Conservation (phyloP, 2,329 filamentous ascomycete genomes). For the Aspergillus quadrilineatus region DNA sequence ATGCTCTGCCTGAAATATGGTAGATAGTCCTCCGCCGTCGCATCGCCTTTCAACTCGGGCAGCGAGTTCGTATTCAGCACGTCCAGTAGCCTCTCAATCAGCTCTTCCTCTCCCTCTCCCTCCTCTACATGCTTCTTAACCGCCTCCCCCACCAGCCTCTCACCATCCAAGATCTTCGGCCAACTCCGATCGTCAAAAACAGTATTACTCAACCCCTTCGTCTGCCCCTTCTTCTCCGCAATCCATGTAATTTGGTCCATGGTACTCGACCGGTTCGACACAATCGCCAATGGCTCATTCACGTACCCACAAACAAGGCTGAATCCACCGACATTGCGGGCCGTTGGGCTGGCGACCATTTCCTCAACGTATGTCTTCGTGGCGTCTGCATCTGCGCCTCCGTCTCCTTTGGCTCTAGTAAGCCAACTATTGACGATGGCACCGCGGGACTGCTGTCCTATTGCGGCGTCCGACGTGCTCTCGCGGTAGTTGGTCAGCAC, state of each 20-base stretch:
- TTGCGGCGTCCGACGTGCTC: conserved; percentile 46
- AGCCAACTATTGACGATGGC: conserved; percentile 62
- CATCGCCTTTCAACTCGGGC: conserved; percentile 50
- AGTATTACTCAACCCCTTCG: conserved; percentile 62
- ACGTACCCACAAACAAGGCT: conserved; percentile 60
- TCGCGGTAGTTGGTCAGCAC: conserved; percentile 66
- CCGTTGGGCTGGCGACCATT: conserved; percentile 55
- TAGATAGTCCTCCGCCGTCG: conserved; percentile 55
- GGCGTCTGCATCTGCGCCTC: conserved; percentile 24
- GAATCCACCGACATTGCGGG: conserved; percentile 62
- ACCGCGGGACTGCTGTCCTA: conserved; percentile 54
- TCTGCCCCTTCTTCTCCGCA: conserved; percentile 49
- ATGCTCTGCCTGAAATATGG: conserved; percentile 59
- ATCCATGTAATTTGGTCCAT: conserved; percentile 54
- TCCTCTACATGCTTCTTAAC: conserved; percentile 47
- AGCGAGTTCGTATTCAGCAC: conserved; percentile 57
- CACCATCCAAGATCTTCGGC: conserved; percentile 62
- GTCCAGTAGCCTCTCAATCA: conserved; percentile 54
- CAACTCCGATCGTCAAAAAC: conserved; percentile 59
- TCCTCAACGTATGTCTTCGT: conserved; percentile 54
- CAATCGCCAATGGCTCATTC: conserved; percentile 54
- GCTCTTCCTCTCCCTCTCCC: conserved; percentile 46
- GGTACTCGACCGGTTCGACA: conserved; percentile 62
- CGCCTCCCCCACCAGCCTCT: conserved; percentile 52
- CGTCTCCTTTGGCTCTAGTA: conserved; percentile 36